A percentile compares a stretch with the other conserved stretches of the same genome.
Evolutionary conservation across 2,329 filamentous ascomycete genomes (phyloP).

Genomic region (Mollisia scopiformis): DNA sequence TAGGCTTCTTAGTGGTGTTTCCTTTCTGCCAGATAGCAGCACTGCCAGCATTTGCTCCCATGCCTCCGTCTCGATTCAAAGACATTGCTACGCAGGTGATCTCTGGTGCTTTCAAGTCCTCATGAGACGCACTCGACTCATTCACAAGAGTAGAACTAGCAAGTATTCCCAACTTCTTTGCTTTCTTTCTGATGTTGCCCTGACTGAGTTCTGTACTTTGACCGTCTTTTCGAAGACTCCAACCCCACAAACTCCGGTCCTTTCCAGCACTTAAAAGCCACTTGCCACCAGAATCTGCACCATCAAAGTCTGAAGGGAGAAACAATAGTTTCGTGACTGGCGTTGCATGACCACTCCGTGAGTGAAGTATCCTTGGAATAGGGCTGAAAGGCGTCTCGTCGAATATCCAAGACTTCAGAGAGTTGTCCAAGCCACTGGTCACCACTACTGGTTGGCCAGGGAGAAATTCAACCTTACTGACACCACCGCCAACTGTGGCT

Average conservation of each 20-base stretch:
- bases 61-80: conserved; percentile 91
- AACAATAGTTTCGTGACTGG: conserved; percentile 84
- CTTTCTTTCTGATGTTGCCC: conserved; percentile 83
- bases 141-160: conserved; percentile 58
- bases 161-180: conserved; percentile 82
- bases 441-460: conserved; percentile 86
- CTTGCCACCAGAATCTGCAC: conserved; percentile 85
- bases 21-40: conserved; percentile 84
- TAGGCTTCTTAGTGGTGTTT: conserved; percentile 61
- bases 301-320: conserved; percentile 85
- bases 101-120: conserved; percentile 84
- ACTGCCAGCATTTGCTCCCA: conserved; percentile 79
- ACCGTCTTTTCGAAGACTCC: conserved; percentile 91
- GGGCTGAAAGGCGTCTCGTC: conserved; percentile 90
- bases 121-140: conserved; percentile 66
- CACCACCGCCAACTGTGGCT: conserved; percentile 68
- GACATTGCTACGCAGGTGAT: conserved; percentile 92
- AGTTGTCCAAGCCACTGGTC: conserved; percentile 91
- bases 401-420: conserved; percentile 94
- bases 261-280: conserved; percentile 90
- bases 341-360: conserved; percentile 84
- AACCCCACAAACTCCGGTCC: conserved; percentile 93
- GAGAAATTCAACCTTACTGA: conserved; percentile 88
- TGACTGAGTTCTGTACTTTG: conserved; percentile 95
- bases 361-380: conserved; percentile 82